Base-by-base conservation (phyloP, 169 alveolate species). In the Fabrea salina region DNA sequence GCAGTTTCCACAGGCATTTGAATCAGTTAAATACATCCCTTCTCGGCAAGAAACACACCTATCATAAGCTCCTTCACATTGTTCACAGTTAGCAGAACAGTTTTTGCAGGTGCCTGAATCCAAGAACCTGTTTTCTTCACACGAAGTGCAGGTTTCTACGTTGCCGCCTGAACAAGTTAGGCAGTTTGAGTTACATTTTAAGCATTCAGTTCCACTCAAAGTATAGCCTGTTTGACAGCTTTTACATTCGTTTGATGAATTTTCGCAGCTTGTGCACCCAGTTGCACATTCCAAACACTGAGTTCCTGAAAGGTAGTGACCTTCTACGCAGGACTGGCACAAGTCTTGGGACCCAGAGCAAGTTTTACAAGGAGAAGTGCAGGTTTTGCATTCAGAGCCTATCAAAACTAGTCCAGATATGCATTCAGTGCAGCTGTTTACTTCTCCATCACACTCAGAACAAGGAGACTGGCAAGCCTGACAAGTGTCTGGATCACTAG, bases 331-430 rank as follows among this genome's bases (percentile, higher is more conserved):
- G 11, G 19, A 16, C 8, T 11, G 11, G 78, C 78, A 68, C 7
- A n/a, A 8, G 1, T 57, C 44, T n/a, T 33, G 57, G 1, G 35
- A 22, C 11, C 4, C 66, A 19, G 32, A 13, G 30, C 78, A 68
- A 13, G 64, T 68, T 68, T 37, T 13, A 4, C 78, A 68, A 19
- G 78, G 78, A 19, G 64, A 37, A 43, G 57, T 47, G 30, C 78
- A 68, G n/a, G 57, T n/a, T 16, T 43, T 64, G 44, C 78, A 68
- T 8, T 11, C 8, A 19, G 64, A 16, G 16, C 22, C 16, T 16
- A 8, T 13, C 16, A 32, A 32, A 16, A 68, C 41, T 19, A 68
- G 35, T n/a, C 32, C 32, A 44, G 66, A 1, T 0, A 40, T 16
- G 39, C 78, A 68, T n/a, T 57, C 13, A 19, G 66, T 40, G 27